These are phyloP conservation scores for Inonotus hispidus DNA, from an alignment of 1,284 basidiomycete species.

Conservation along the genomic window DNA sequence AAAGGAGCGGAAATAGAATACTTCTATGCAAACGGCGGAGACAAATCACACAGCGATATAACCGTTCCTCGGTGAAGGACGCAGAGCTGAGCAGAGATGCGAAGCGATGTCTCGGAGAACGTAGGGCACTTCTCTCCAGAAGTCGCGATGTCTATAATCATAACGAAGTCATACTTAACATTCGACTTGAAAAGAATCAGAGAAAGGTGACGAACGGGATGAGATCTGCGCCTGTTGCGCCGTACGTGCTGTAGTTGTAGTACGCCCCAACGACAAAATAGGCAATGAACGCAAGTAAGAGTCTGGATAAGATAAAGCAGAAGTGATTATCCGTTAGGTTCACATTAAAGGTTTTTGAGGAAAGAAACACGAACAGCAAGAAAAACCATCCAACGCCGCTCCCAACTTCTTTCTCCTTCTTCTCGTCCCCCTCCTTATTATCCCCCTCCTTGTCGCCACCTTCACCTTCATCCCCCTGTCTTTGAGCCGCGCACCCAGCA, in stretches of 20 bases:
- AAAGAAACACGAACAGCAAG: slow-evolving; percentile 54
- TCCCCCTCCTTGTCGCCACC: slow-evolving; percentile 31
- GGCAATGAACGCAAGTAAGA: slow-evolving; percentile 56
- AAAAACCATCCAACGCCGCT: slow-evolving; percentile 82
- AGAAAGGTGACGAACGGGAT: slow-evolving; percentile 58
- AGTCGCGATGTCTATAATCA: slow-evolving; percentile 67
- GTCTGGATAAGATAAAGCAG: slow-evolving; percentile 34
- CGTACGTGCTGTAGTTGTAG: slow-evolving; percentile 80
- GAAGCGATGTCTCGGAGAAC: slow-evolving; percentile 71
- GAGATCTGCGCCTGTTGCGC: slow-evolving; percentile 71
- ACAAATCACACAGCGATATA: slow-evolving; percentile 62
- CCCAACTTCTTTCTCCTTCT: slow-evolving; percentile 41
- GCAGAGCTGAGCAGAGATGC: slow-evolving; percentile 67
- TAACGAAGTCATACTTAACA: slow-evolving; percentile 9
- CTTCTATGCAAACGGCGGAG: background rate
- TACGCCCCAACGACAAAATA: slow-evolving; percentile 77
- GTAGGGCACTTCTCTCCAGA: slow-evolving; percentile 83
- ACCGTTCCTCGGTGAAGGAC: slow-evolving; percentile 59
- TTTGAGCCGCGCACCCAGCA: slow-evolving; percentile 41
- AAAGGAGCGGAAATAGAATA: background rate
- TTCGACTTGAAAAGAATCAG: background rate
- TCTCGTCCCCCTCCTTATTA: slow-evolving; percentile 25
- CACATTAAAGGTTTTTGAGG: background rate
- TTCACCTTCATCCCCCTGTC: slow-evolving; percentile 30
- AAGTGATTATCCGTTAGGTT: background rate